Conservation (phyloP, 2,329 filamentous ascomycete genomes). For the Chaetomium sp. region DNA sequence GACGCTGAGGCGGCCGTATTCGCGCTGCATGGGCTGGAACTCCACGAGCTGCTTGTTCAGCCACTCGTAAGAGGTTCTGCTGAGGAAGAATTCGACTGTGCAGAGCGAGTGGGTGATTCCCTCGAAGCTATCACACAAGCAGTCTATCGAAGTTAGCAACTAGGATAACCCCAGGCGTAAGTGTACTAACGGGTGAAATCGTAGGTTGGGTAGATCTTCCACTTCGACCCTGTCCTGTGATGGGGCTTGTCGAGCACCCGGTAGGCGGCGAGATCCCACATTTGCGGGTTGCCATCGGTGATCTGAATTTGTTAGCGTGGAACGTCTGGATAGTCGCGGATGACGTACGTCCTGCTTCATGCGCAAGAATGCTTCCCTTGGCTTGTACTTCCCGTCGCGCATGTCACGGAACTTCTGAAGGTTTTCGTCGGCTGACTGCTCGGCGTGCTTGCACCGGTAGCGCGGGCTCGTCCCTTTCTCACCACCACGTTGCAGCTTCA, state of each 20-base stretch:
- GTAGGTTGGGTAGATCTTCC: conserved; percentile 95
- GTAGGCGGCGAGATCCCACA: conserved; percentile 96
- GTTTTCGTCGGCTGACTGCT: conserved; percentile 73
- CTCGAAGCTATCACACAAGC: conserved; percentile 89
- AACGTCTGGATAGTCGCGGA: neutral
- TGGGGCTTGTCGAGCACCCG: conserved; percentile 78
- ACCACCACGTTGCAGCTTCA: conserved; percentile 85
- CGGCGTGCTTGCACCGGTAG: conserved; percentile 79
- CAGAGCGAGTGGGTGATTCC: conserved; percentile 89
- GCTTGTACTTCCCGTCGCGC: conserved; percentile 87
- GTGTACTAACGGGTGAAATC: conserved; percentile 36
- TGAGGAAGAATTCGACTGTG: conserved; percentile 87
- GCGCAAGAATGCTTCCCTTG: conserved; percentile 78
- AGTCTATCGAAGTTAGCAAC: conserved; percentile 56
- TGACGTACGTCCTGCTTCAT: conserved; percentile 76
- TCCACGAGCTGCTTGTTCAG: conserved; percentile 79
- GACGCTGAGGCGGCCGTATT: conserved; percentile 71
- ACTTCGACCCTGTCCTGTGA: conserved; percentile 77
- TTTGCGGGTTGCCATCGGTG: conserved; percentile 81
- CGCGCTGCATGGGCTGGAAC: conserved; percentile 88
- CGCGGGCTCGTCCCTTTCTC: conserved; percentile 68
- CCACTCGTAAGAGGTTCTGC: conserved; percentile 87
- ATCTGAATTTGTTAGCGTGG: conserved; percentile 45
- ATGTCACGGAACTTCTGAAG: conserved; percentile 84
- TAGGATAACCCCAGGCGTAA: neutral